Percentiles rank a stretch among this genome's conserved stretches.
Conservation (phyloP, 805 yeast genomes). For the Hanseniaspora valbyensis region DNA sequence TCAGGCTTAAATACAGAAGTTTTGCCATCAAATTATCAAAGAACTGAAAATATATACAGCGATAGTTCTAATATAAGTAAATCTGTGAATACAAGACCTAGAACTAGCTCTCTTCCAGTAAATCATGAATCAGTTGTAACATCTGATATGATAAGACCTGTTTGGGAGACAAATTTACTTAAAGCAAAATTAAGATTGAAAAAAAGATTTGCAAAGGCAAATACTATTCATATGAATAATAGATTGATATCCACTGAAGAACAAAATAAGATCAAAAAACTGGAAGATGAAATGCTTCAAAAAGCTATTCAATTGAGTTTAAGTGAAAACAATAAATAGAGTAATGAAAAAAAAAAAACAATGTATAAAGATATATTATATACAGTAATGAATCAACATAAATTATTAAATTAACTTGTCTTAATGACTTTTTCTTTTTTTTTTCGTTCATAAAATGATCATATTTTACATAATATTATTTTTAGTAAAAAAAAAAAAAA, state of each 20-base stretch:
- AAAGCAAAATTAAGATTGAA: constrained; percentile 70
- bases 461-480: no score
- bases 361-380: no score
- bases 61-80: constrained; percentile 15
- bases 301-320: constrained; percentile 71
- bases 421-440: no score
- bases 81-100: constrained; percentile 14
- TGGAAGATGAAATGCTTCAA: constrained; percentile 71
- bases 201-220: constrained; percentile 84
- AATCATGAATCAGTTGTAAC: constrained; percentile 61
- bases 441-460: no score
- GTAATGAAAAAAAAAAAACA: no score
- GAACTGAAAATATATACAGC: constrained; percentile 15
- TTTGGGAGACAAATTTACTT: constrained; percentile 70
- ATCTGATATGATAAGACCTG: constrained; percentile 78
- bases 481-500: no score
- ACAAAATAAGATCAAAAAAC: constrained; percentile 26
- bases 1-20: constrained; percentile 42
- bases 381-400: no score
- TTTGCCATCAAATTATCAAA: constrained; percentile 15
- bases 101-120: constrained; percentile 53
- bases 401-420: no score
- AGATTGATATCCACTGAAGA: constrained; percentile 39
- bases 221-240: constrained; percentile 83
- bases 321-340: constrained; percentile 47